These are phyloP conservation scores for Zygotorulaspora chibaensis DNA, from an alignment of 805 yeast genomes.

Conservation along the genomic window DNA sequence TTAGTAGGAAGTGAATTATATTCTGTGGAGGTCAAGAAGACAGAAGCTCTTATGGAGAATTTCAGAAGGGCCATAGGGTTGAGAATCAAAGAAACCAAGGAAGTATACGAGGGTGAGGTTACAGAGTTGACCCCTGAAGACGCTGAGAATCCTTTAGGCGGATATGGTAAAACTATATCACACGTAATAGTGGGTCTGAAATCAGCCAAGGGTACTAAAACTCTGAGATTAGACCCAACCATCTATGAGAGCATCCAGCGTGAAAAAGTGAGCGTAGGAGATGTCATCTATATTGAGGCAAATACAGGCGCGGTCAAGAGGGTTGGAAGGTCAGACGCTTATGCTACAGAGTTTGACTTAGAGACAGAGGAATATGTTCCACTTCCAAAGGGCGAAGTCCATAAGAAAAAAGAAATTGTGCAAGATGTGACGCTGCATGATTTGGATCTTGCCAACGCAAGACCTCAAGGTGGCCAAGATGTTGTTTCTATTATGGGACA, in stretches of 20 bases:
- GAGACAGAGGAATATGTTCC: conserved; percentile 99
- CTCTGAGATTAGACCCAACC: conserved; percentile 81
- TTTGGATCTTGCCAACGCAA: conserved; percentile 91
- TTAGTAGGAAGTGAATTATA: conserved; percentile 92
- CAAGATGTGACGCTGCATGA: conserved; percentile 97
- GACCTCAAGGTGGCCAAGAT: conserved; percentile 97
- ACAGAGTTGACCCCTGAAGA: conserved; percentile 94
- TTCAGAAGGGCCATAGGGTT: conserved; percentile 95
- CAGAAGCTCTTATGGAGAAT: conserved; percentile 93
- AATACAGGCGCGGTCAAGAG: conserved; percentile 96
- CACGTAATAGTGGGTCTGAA: conserved; percentile 93
- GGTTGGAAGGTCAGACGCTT: conserved; percentile 97
- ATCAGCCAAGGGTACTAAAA: conserved; percentile 88
- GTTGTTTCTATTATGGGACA: conserved; percentile 96
- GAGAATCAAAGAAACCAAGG: conserved; percentile 93
- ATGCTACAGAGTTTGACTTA: conserved; percentile 95
- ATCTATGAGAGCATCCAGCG: conserved; percentile 92
- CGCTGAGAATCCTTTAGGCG: conserved; percentile 94
- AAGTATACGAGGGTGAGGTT: conserved; percentile 97
- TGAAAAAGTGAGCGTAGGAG: conserved; percentile 92
- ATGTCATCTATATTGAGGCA: conserved; percentile 94
- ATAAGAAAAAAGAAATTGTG: conserved; percentile 94
- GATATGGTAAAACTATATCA: conserved; percentile 93
- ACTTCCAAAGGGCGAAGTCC: conserved; percentile 97
- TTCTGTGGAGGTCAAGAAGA: conserved; percentile 95